Evolutionary conservation across 2,329 filamentous ascomycete genomes (phyloP), one percentile per base, ranked within the genome.

Genomic region (Aspergillus uvarum): DNA sequence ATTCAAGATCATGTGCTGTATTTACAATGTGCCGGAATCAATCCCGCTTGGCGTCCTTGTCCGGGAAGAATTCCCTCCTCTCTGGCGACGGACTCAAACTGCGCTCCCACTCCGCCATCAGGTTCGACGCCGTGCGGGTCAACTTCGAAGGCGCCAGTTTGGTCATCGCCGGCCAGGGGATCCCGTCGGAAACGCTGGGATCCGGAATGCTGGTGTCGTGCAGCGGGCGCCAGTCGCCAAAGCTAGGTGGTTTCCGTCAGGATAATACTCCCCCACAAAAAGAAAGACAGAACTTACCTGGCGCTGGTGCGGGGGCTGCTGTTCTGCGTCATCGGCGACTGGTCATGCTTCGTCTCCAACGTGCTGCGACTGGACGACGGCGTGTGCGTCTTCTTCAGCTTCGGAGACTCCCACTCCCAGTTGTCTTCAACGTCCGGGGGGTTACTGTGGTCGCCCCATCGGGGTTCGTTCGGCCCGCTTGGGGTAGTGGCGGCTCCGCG

Each of bases 91-190:
- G 79, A 44, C 38, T 44, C 38, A 44, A 8, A 65, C 85, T 90
- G 74, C 87, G 91, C 79, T 98, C 94, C 91, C 92, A 96, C 72
- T 96, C 92, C 65, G 88, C 89, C 86, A 97, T 92, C 59, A 96
- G 82, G 63, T 89, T 90, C 38, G 88, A 90, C n/a, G 93, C 91
- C 0, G 91, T 94, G 42, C 87, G 85, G 72, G 92, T 91, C 67
- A 97, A 79, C 68, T 91, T 92, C 66, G 87, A 87, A 0, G 92
- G 90, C 8, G 86, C 85, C 47, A 92, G 78, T 64, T 88, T 87
- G 71, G 87, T 88, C 58, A 96, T 83, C 51, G 89, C 84, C 52
- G 88, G 87, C 78, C 91, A 91, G 29, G 89, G 80, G 14, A 82
- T 80, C 54, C 74, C 72, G 54, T 79, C 77, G 42, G 74, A 71